Evolutionary conservation across 2,329 filamentous ascomycete species (phyloP), one percentile per base, ranked within the genome.

Genomic region (Penicillium aurantiogriseum): DNA sequence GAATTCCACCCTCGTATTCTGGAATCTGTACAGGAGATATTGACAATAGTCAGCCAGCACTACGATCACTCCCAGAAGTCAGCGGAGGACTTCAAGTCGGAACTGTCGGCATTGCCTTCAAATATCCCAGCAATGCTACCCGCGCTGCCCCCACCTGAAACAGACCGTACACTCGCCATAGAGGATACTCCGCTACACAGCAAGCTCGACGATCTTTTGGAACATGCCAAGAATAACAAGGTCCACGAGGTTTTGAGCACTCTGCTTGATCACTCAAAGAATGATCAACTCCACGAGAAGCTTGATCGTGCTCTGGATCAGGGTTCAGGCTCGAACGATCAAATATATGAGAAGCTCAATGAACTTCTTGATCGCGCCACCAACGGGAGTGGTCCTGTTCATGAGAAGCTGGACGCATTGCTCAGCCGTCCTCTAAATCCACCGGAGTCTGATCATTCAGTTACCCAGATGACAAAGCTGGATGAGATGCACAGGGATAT

Each of bases 401-500:
- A 72, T 29, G 71, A 73, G 25, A 74, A 73, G 42, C 56, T 74
- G 13, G 71, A 74, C 47, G 65, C 66, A 5, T 61, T 74, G n/a
- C 81, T 86, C 33, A 81, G 83, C n/a, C 84, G 89, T 0, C 94
- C 23, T 0, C 45, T 23, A 8, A 56, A 67, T 51, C 67, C 74
- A 3, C 81, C 85, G 27, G 82, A 84, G 21, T 84, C 90, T 0
- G 84, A 84, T 51, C 87, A 91, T 69, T 86, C 89, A 1, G 84
- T 91, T 36, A 81, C 83, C 5, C 90, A 92, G 65, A 83, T 97
- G 45, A 88, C 89, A 61, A 90, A 90, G 25, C 83, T 99, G 5
- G 91, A 97, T 64, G 85, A 92, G 72, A 94, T 97, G 50, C 91
- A 97, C 68, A 83, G 89, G 63, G 90, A 96, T 65, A 91, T 99